A percentile compares a stretch with the other conserved stretches of the same genome.
Conservation (phyloP, 2,329 filamentous ascomycete genomes). For the Fusarium sarcochroum region DNA sequence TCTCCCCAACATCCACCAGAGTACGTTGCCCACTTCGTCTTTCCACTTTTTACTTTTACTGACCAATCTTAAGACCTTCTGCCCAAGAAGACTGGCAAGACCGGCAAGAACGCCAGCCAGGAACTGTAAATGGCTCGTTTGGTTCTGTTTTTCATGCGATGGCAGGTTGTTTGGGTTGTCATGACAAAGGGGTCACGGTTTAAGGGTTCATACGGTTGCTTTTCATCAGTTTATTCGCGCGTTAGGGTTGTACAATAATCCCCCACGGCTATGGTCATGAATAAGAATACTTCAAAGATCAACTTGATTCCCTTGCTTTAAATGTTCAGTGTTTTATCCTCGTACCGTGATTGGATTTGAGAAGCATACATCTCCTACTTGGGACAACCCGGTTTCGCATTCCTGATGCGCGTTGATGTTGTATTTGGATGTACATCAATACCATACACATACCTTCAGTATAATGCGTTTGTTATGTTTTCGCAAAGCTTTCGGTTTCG, state of each 20-base stretch:
- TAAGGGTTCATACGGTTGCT: conserved; percentile 77
- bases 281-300: conserved; percentile 68
- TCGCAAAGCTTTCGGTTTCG: too few relatives aligned
- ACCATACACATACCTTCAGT: too few relatives aligned
- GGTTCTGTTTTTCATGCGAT: conserved; percentile 67
- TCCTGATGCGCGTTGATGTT: too few relatives aligned
- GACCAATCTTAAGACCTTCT: conserved; percentile 81
- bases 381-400: too few relatives aligned
- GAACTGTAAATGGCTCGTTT: conserved; percentile 80
- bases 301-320: background rate
- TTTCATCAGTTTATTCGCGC: conserved; percentile 61
- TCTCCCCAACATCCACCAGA: conserved; percentile 96
- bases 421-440: too few relatives aligned
- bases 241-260: conserved; percentile 81
- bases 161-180: conserved; percentile 79
- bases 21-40: conserved; percentile 67
- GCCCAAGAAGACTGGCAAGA: conserved; percentile 99
- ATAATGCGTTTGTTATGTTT: too few relatives aligned
- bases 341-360: too few relatives aligned
- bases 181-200: conserved; percentile 87
- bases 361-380: too few relatives aligned
- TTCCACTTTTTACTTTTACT: conserved; percentile 48
- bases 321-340: too few relatives aligned
- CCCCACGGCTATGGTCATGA: conserved; percentile 76
- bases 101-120: conserved; percentile 91